Conservation (phyloP, 2,329 filamentous ascomycete genomes). For the Nemania bipapillata region DNA sequence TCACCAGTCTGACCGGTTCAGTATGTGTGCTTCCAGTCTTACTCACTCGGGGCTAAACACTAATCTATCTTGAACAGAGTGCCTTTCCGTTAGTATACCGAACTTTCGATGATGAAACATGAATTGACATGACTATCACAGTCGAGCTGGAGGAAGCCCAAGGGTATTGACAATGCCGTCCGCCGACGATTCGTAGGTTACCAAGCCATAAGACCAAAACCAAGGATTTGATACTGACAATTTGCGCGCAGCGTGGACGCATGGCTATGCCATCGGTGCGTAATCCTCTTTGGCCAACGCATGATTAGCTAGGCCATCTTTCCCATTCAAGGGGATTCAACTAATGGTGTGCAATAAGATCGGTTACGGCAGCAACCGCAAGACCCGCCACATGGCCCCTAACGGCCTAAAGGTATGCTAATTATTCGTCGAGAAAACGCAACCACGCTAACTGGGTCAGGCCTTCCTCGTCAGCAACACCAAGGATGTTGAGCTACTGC, state of each 20-base stretch:
- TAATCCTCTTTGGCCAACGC: slow-evolving; percentile 45
- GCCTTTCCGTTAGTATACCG: slow-evolving; percentile 36
- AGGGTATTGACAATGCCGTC: slow-evolving; percentile 99
- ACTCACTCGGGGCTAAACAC: neutral
- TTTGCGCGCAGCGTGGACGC: slow-evolving; percentile 72
- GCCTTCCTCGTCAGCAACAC: slow-evolving; percentile 98
- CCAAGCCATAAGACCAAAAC: neutral
- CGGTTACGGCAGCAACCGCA: slow-evolving; percentile 98
- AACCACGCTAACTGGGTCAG: slow-evolving; percentile 28
- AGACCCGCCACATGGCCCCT: slow-evolving; percentile 98
- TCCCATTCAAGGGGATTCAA: neutral
- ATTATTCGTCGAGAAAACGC: neutral
- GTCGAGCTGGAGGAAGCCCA: slow-evolving; percentile 92
- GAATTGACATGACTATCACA: slow-evolving; percentile 23
- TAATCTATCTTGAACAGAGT: slow-evolving; percentile 37
- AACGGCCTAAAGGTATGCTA: slow-evolving; percentile 86
- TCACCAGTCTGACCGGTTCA: slow-evolving; percentile 98
- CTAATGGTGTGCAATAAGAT: slow-evolving; percentile 72
- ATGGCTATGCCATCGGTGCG: slow-evolving; percentile 98
- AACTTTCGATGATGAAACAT: neutral
- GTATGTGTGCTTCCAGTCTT: slow-evolving; percentile 71
- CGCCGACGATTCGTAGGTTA: slow-evolving; percentile 80
- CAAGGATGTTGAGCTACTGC: slow-evolving; percentile 93
- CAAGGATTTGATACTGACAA: slow-evolving; percentile 24
- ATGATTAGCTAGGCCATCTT: slow-evolving; percentile 10